Percentiles rank a stretch among this genome's conserved stretches.
Evolutionary conservation across 352 stramenopile genomes (phyloP).

Genomic region (Aphanomyces astaci): DNA sequence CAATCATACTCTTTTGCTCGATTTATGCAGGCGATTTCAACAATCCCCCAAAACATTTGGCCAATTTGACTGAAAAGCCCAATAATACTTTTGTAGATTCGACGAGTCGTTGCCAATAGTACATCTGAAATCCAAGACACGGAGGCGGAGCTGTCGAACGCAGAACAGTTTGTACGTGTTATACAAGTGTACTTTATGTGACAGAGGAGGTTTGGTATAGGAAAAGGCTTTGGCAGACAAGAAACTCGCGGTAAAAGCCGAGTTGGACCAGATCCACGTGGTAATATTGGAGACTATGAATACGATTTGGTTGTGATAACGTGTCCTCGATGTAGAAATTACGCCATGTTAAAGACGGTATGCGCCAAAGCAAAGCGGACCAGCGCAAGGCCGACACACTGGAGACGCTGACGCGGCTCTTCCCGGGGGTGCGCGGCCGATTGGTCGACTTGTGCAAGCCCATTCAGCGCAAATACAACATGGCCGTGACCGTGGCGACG

Average conservation of each 20-base stretch:
- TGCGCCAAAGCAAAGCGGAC: conserved; percentile 88
- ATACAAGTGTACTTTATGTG: background rate
- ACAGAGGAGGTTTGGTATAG: background rate
- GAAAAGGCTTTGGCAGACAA: conserved; percentile 27
- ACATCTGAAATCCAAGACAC: conserved; percentile 45
- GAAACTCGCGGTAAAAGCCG: conserved; percentile 57
- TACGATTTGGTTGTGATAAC: background rate
- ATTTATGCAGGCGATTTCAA: no score
- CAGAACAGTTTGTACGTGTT: conserved; percentile 43
- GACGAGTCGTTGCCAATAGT: conserved; percentile 54
- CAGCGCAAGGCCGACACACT: conserved; percentile 64
- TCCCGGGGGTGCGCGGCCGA: conserved; percentile 89
- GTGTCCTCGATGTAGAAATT: conserved; percentile 69
- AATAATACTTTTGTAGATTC: conserved; percentile 62
- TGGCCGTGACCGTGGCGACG: conserved; percentile 95
- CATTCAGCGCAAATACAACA: conserved; percentile 94
- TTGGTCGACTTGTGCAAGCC: conserved; percentile 97
- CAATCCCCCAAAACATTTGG: no score
- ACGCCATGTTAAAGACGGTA: conserved; percentile 87
- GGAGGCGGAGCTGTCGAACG: conserved; percentile 42
- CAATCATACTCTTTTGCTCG: no score
- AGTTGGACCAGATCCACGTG: conserved; percentile 44
- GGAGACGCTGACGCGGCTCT: conserved; percentile 79
- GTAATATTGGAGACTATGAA: conserved; percentile 5
- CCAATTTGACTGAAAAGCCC: no score